These are phyloP conservation scores for Lophium mytilinum DNA, from an alignment of 495 filamentous ascomycete genomes.

Conservation along the genomic window DNA sequence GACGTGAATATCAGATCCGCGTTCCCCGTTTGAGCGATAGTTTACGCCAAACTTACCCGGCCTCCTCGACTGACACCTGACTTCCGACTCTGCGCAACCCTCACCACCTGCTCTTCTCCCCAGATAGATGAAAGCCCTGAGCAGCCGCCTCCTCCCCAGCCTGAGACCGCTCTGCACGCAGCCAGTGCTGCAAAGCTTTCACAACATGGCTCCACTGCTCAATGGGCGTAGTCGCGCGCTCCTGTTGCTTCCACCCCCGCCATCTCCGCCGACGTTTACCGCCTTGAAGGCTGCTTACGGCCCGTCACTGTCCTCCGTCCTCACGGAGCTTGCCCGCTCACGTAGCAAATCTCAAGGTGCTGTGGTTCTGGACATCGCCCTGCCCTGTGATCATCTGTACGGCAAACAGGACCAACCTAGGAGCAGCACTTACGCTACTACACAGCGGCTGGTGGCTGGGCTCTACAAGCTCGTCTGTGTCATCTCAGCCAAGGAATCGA, in stretches of 20 bases:
- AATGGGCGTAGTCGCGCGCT: slow-evolving; percentile 27
- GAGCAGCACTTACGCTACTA: slow-evolving; percentile 48
- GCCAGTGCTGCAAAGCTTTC: not conserved
- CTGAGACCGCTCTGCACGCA: not conserved
- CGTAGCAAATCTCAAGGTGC: slow-evolving; percentile 24
- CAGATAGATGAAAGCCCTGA: not conserved
- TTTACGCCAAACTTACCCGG: too few species aligned
- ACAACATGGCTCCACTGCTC: slow-evolving; percentile 12
- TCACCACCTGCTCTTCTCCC: too few species aligned
- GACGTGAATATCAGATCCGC: too few species aligned
- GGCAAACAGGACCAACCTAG: slow-evolving; percentile 38
- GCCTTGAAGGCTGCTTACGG: slow-evolving; percentile 50
- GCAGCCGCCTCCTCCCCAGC: not conserved
- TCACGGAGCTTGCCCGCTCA: slow-evolving; percentile 35
- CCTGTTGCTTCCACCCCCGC: slow-evolving; percentile 51
- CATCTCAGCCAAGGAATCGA: slow-evolving; percentile 51
- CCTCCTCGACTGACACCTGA: too few species aligned
- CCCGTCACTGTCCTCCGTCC: slow-evolving; percentile 43
- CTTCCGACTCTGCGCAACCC: too few species aligned
- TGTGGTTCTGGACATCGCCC: slow-evolving; percentile 44
- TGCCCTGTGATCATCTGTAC: slow-evolving; percentile 46
- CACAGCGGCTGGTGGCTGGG: slow-evolving; percentile 63
- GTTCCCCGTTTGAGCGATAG: too few species aligned
- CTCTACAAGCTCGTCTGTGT: slow-evolving; percentile 71
- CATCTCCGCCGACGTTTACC: slow-evolving; percentile 38